These are phyloP conservation scores for Rhytidiadelphus loreus DNA, from an alignment of 225 moss, liverwort and hornwort species.

Conservation along the genomic window DNA sequence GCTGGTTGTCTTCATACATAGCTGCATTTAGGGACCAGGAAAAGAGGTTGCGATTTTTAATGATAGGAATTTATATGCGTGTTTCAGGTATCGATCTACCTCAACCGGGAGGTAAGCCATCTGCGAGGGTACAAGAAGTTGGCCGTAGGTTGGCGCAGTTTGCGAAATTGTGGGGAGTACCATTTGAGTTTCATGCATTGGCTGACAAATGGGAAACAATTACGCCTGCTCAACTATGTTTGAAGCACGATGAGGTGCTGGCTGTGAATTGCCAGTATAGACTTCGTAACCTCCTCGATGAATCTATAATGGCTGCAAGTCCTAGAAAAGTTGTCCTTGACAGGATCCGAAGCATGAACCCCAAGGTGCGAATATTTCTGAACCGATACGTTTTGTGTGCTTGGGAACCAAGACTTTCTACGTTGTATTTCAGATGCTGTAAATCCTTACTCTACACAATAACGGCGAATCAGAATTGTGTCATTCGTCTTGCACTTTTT, in stretches of 20 bases:
- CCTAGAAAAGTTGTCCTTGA: conserved; percentile 65
- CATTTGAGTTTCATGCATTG: conserved; percentile 74
- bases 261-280: conserved; percentile 67
- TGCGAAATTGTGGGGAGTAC: conserved; percentile 55
- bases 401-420: neutral
- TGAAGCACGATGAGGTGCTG: conserved; percentile 69
- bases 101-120: conserved; percentile 63
- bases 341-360: conserved; percentile 68
- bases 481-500: neutral
- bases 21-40: neutral
- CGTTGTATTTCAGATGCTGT: neutral
- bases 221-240: conserved; percentile 43
- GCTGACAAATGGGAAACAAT: conserved; percentile 87
- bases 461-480: neutral
- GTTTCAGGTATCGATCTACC: conserved; percentile 67
- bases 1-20: neutral
- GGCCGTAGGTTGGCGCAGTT: conserved; percentile 57
- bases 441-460: neutral
- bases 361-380: conserved; percentile 22
- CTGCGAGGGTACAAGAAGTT: conserved; percentile 56
- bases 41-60: neutral
- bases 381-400: neutral
- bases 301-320: conserved; percentile 82
- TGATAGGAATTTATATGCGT: neutral
- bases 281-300: conserved; percentile 67